Evolutionary conservation across 2,329 filamentous ascomycete genomes (phyloP).

Genomic region (Didymella arachidicola): DNA sequence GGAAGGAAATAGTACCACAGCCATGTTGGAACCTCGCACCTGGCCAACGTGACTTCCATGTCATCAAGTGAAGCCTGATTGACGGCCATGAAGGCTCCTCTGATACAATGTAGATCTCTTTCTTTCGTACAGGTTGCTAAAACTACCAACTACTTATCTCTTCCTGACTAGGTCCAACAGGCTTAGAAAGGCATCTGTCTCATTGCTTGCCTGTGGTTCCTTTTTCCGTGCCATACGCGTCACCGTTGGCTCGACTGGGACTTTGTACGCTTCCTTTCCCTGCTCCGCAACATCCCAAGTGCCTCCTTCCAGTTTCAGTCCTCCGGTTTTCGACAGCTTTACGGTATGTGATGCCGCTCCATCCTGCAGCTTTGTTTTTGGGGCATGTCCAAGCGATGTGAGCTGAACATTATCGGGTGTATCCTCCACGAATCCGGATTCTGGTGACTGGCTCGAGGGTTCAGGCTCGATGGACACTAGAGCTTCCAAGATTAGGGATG

Average conservation of each 20-base stretch:
- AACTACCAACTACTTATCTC: background rate
- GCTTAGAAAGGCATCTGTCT: constrained; percentile 2
- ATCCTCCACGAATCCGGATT: too few relatives aligned
- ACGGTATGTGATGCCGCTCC: background rate
- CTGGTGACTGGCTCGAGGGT: too few relatives aligned
- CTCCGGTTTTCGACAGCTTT: too few relatives aligned
- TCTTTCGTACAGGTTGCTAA: background rate
- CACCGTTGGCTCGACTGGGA: background rate
- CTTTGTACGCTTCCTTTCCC: background rate
- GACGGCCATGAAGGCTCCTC: background rate
- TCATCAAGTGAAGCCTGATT: background rate
- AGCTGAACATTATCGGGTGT: too few relatives aligned
- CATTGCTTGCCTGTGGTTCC: background rate
- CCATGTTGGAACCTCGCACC: background rate
- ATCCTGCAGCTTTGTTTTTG: too few relatives aligned
- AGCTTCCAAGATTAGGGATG: too few relatives aligned
- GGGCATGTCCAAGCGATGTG: too few relatives aligned
- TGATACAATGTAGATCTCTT: background rate
- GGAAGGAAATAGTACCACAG: too few relatives aligned
- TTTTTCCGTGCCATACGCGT: background rate
- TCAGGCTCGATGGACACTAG: too few relatives aligned
- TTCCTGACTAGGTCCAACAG: constrained; percentile 1
- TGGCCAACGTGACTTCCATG: background rate
- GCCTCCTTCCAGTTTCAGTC: background rate
- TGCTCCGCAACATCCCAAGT: too few relatives aligned